These are phyloP conservation scores for Bacterosira constricta DNA, from an alignment of 108 stramenopile species.

Conservation along the genomic window DNA sequence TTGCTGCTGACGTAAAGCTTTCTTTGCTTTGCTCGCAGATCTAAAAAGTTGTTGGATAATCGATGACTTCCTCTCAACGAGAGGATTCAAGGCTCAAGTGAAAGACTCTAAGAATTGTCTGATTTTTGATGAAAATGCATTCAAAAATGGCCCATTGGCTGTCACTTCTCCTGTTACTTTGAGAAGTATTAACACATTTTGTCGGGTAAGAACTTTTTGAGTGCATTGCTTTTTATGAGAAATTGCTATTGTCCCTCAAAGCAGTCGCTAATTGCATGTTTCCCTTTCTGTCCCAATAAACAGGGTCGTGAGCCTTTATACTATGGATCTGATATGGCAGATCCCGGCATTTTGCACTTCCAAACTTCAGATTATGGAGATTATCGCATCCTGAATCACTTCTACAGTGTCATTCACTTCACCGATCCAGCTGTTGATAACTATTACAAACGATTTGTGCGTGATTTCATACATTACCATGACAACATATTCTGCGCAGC, in stretches of 20 bases:
- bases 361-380: conserved; percentile 52
- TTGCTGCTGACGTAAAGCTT: background rate
- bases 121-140: conserved; percentile 64
- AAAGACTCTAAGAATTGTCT: conserved; percentile 55
- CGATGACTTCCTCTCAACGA: conserved; percentile 5
- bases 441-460: conserved; percentile 82
- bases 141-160: conserved; percentile 23
- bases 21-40: background rate
- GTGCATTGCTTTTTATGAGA: background rate
- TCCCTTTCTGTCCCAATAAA: background rate
- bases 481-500: conserved; percentile 89
- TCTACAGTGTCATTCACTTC: conserved; percentile 79
- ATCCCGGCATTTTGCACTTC: conserved; percentile 67
- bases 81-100: conserved; percentile 34
- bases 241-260: background rate
- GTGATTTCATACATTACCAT: conserved; percentile 86
- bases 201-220: conserved; percentile 8
- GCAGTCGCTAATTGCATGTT: background rate
- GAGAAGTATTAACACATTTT: conserved; percentile 7
- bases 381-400: conserved; percentile 82
- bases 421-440: conserved; percentile 74
- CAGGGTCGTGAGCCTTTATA: conserved; percentile 37
- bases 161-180: background rate
- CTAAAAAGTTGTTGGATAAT: conserved; percentile 11
- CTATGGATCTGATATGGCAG: conserved; percentile 26